Conservation (phyloP, 1,139 yeast species). For the Suhomyces wounanorum region DNA sequence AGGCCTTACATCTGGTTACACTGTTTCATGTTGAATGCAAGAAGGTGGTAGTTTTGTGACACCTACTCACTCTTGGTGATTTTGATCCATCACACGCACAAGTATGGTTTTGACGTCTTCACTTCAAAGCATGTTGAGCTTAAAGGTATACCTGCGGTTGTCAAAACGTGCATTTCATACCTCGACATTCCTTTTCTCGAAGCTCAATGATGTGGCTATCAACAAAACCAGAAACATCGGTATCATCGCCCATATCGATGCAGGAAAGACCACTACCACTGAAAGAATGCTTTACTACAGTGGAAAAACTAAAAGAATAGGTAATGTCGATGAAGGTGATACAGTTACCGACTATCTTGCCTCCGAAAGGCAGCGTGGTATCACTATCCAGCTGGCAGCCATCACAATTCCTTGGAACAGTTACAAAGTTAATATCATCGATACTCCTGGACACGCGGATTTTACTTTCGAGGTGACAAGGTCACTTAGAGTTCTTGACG, state of each 20-base stretch:
- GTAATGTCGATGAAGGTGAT: slow-evolving; percentile 96
- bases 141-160: not conserved
- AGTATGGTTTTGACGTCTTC: not conserved
- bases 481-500: slow-evolving; percentile 87
- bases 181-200: slow-evolving; percentile 11
- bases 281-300: slow-evolving; percentile 89
- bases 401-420: slow-evolving; percentile 86
- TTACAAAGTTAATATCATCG: slow-evolving; percentile 79
- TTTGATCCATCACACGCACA: not conserved
- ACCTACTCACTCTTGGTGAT: not conserved
- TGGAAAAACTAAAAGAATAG: slow-evolving; percentile 78
- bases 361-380: slow-evolving; percentile 90
- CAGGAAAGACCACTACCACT: slow-evolving; percentile 89
- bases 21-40: too few species aligned
- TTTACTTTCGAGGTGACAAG: slow-evolving; percentile 93
- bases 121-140: not conserved
- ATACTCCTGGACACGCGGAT: slow-evolving; percentile 99
- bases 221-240: slow-evolving; percentile 66
- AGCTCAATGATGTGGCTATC: slow-evolving; percentile 32
- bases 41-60: not conserved
- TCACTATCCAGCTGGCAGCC: slow-evolving; percentile 96
- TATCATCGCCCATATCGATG: slow-evolving; percentile 83
- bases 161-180: slow-evolving; percentile 4
- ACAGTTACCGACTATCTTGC: slow-evolving; percentile 93
- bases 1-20: too few species aligned